Evolutionary conservation across 495 filamentous ascomycete genomes (phyloP), one percentile per base, ranked within the genome.

Genomic region (Margaritispora aquatica): DNA sequence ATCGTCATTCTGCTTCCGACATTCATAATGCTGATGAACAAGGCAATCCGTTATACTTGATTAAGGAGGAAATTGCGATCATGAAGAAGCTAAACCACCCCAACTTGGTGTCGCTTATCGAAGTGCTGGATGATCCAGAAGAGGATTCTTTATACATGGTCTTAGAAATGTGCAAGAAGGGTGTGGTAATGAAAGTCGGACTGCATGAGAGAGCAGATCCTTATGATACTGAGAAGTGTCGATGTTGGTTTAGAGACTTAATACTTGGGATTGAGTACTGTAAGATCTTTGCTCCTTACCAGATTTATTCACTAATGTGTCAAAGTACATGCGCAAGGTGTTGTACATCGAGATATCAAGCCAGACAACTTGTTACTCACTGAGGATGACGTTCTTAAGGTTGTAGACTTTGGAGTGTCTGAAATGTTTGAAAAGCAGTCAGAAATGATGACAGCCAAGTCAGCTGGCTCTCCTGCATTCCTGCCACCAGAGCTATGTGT

Each of bases 141-240:
- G 92, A 97, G 63, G 94, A 98, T 68, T 95, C 92, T 1, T 73
- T 98, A 21, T 98, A 97, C 70, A 97, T 98, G 89, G 94, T 98
- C 3, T 80, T 98, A 68, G 94, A 98, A 70, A 94, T 96, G 90
- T 98, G 94, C 76, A 94, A 96, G 66, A 97, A 97, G 68, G 94
- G 94, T 0, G 93, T 97, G 23, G 80, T 97, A 36, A 97, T 98
- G 94, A 94, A 95, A 59, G 90, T 98, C 49, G 90, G 89, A 4
- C 70, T 97, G n/a, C 86, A 88, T 61, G 88, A 96, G 66, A 73
- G 76, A 55, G 88, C 92, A 22, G 84, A 88, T 52, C 93, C 95
- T 0, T 96, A 96, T 66, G 79, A 86, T 11, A 83, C 89, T 57
- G 93, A 96, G 66, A 76, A 77, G 26, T 97, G 92, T 70, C 82